Evolutionary conservation across 371 early-diverging fungal species (phyloP), one percentile per base, ranked within the genome.

Genomic region (Rhizomucor miehei): DNA sequence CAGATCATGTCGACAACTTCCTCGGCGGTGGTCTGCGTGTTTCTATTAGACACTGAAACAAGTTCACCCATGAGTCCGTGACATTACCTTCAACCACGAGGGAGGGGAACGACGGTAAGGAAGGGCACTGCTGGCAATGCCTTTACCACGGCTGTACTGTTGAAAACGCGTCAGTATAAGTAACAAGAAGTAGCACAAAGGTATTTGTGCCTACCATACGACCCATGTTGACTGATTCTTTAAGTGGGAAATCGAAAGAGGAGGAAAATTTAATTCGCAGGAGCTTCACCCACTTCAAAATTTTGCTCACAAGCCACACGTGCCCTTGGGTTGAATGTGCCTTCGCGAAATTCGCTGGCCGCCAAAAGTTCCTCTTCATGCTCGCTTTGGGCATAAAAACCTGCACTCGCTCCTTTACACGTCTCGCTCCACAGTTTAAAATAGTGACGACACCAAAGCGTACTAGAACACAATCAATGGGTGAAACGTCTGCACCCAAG

Each of bases 61-160:
- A 46, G 29, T 29, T 29, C 8, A 5, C 29, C 8, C 8, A 5
- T 29, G 29, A 29, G 29, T 16, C 20, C 46, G 20, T 5, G 17
- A 8, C 21, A 35, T 44, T 54, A 54, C 54, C 87, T 96, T 97
- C 75, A 98, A 81, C 98, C 97, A 99, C 62, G 95, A 89, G 64
- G 99, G 93, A 61, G 97, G 90, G 65, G 95, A 85, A 76, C 99
- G 97, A 74, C 94, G 92, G 88, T 99, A 99, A 76, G 99, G 99
- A 74, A 96, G 89, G 77, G 98, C 98, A 69, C 97, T 95, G 73
- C 90, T 83, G 78, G 97, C 87, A 74, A 99, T 98, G 90, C 99
- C 99, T 91, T 97, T 96, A 71, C 95, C 95, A 71, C 93, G 88
- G 82, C 92, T 90, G 84, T 97, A 94, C 97, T 65, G 59, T 8